Base-by-base conservation (phyloP, 2,329 filamentous ascomycete species). In the Pseudocercospora fuligena region DNA sequence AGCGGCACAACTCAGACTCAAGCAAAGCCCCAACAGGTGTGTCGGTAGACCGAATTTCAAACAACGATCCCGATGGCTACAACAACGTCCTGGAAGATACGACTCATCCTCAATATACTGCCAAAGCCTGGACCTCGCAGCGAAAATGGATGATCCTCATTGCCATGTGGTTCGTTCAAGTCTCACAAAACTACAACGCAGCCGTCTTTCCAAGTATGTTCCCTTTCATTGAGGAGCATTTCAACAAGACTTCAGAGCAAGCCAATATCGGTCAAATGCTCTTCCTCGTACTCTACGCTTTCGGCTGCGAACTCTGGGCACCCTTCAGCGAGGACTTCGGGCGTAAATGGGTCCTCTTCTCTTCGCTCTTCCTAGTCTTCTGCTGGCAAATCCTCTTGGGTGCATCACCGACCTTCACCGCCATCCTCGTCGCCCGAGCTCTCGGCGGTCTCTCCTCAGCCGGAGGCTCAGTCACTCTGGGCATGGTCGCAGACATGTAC, bases 251-350 rank as follows among this genome's bases (percentile, higher is more conserved):
- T 68, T 81, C 82, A 29, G 90, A 92, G 77, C 88, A 86, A 3
- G 91, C 89, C 4, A 87, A 91, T 63, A 86, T 87, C 64, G 92
- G 92, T 76, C 90, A 91, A 66, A 90, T 91, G 80, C 87, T 93
- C 69, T 95, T 94, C 80, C 80, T 96, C 46, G 85, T 95, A 60
- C 79, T 89, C 1, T 95, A 96, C 77, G 92, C 92, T 43, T 94
- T 95, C 76, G 92, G 92, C 40, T 95, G 92, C 77, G 92, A 95
- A 78, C 84, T 94, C 0, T 95, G 92, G 92, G 92, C 92, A 0
- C 92, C 92, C 0, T 95, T 92, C 91, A 91, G 88, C 54, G 92
- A 96, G 77, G 92, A 95, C 74, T 83, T 94, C 59, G 92, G 92
- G 21, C 87, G 92, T 59, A 91, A 89, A 82, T 89, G 89, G 1